These are phyloP conservation scores for Phylloporus sp. DNA, from an alignment of 768 basidiomycete species.

Conservation along the genomic window DNA sequence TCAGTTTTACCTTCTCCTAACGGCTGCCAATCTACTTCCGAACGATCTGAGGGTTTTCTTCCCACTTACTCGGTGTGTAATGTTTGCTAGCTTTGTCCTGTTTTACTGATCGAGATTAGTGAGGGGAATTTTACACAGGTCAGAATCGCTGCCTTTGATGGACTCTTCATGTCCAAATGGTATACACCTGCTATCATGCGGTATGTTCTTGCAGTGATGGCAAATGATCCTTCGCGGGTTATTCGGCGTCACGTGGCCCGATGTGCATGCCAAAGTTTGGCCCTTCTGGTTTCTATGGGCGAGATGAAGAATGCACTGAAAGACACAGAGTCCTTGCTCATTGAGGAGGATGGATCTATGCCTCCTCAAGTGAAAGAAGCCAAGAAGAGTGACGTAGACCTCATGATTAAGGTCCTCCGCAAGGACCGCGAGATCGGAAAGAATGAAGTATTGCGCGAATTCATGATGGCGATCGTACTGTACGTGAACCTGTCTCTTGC, in stretches of 20 bases:
- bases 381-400: constrained; percentile 79
- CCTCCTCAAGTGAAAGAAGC: constrained; percentile 69
- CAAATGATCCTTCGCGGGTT: constrained; percentile 76
- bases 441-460: constrained; percentile 74
- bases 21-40: constrained; percentile 71
- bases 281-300: constrained; percentile 82
- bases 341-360: constrained; percentile 80
- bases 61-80: constrained; percentile 76
- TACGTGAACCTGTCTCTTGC: constrained; percentile 36
- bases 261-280: constrained; percentile 81
- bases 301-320: constrained; percentile 78
- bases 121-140: constrained; percentile 94
- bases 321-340: constrained; percentile 72
- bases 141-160: constrained; percentile 91
- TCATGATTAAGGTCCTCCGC: constrained; percentile 80
- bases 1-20: constrained; percentile 79
- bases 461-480: constrained; percentile 79
- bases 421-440: constrained; percentile 85
- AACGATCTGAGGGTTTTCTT: constrained; percentile 78
- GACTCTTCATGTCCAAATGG: constrained; percentile 86
- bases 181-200: constrained; percentile 79
- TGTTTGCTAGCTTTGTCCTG: neutral
- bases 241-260: constrained; percentile 87
- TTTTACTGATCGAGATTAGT: constrained; percentile 38
- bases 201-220: constrained; percentile 84